Evolutionary conservation across 1,139 yeast genomes (phyloP).

Genomic region (Taphrina communis): DNA sequence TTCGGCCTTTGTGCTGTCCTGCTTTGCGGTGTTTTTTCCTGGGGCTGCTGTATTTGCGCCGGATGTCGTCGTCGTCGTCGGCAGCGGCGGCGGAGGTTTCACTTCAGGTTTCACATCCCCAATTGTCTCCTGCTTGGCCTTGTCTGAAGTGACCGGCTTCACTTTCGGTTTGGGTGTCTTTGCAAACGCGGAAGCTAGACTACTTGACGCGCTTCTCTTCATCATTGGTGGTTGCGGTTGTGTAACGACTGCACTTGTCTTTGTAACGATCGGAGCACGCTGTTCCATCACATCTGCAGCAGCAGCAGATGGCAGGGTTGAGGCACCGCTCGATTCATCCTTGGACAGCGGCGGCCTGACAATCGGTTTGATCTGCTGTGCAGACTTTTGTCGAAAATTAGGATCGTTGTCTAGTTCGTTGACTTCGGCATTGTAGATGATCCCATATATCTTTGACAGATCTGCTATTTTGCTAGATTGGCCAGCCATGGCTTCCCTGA

Average conservation of each 20-base stretch:
- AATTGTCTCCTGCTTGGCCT: not conserved
- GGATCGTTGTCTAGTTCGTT: slow-evolving; percentile 12
- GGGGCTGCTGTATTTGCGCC: too few relatives aligned
- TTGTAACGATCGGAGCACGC: not conserved
- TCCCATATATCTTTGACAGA: slow-evolving; percentile 8
- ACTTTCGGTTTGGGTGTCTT: slow-evolving; percentile 30
- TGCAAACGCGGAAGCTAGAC: slow-evolving; percentile 36
- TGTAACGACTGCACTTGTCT: not conserved
- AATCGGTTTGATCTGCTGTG: slow-evolving; percentile 13
- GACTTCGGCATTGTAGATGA: slow-evolving; percentile 21
- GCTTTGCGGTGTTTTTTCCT: not conserved
- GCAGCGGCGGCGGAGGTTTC: not conserved
- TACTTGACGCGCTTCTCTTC: slow-evolving; percentile 23
- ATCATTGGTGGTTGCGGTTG: not conserved
- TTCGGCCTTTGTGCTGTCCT: slow-evolving; percentile 11
- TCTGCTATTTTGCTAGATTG: slow-evolving; percentile 18
- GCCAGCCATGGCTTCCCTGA: slow-evolving; percentile 13
- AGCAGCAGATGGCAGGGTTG: not conserved
- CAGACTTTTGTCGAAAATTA: not conserved
- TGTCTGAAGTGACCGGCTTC: not conserved
- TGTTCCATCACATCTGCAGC: not conserved
- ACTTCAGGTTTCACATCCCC: not conserved
- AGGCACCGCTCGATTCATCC: not conserved
- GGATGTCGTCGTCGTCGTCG: not conserved
- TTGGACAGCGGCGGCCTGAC: not conserved